phyloP scores from a whole-genome alignment of 2,329 filamentous ascomycete genomes.

The Hysterium pulicare region DNA sequence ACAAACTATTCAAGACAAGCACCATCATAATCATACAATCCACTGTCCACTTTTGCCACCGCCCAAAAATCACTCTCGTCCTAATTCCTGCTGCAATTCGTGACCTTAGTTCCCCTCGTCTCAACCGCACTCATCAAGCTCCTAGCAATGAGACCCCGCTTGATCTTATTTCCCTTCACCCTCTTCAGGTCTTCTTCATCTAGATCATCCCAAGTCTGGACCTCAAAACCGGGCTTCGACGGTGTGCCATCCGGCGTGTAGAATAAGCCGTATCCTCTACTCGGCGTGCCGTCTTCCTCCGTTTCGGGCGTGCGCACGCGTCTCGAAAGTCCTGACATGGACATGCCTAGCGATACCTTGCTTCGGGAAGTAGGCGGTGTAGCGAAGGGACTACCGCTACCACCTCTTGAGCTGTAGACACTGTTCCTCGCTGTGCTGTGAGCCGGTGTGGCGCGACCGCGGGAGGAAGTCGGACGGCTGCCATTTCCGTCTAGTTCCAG shows the following conservation, averaged over 20 bases:
- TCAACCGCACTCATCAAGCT: slow-evolving; percentile 36
- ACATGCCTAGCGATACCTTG: slow-evolving; percentile 23
- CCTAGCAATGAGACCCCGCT: slow-evolving; percentile 38
- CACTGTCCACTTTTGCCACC: too few species aligned
- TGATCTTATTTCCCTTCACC: slow-evolving; percentile 31
- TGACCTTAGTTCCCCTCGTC: slow-evolving; percentile 29
- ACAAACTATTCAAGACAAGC: too few species aligned
- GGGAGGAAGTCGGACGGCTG: slow-evolving; percentile 22
- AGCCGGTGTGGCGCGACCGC: slow-evolving; percentile 19
- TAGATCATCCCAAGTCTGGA: slow-evolving; percentile 39
- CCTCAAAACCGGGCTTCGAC: slow-evolving; percentile 17
- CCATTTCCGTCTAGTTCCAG: slow-evolving; percentile 12
- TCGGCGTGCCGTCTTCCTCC: slow-evolving; percentile 15
- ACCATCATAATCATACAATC: too few species aligned
- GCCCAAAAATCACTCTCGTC: too few species aligned
- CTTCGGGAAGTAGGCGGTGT: slow-evolving; percentile 36
- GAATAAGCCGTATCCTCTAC: slow-evolving; percentile 33
- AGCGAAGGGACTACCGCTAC: slow-evolving; percentile 28
- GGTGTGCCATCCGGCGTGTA: slow-evolving; percentile 30
- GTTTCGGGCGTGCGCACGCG: slow-evolving; percentile 28
- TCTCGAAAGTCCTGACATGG: slow-evolving; percentile 21
- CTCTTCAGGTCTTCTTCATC: slow-evolving; percentile 39
- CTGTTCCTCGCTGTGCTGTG: slow-evolving; percentile 15
- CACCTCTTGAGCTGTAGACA: too few species aligned
- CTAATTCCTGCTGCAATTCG: slow-evolving; percentile 8